phyloP scores from a whole-genome alignment of 768 basidiomycete species.

The Termitomyces sp. region DNA sequence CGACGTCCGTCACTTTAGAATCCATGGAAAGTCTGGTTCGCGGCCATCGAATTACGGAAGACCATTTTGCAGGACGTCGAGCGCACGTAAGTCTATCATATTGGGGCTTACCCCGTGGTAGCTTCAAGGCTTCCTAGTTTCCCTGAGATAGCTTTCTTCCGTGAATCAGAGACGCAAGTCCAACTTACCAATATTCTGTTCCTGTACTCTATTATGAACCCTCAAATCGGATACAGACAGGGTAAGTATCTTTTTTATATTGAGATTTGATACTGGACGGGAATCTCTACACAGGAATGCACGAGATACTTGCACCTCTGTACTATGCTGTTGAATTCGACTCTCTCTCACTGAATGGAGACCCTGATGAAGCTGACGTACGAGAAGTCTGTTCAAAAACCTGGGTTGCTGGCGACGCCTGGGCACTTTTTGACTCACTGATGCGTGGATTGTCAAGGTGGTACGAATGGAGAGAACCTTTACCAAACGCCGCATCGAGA shows the following conservation, averaged over 20 bases:
- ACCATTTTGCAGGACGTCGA: constrained; percentile 94
- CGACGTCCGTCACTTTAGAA: constrained; percentile 45
- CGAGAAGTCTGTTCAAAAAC: constrained; percentile 57
- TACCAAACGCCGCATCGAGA: constrained; percentile 11
- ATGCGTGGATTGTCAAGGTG: constrained; percentile 81
- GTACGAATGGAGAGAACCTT: constrained; percentile 64
- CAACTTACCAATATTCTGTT: constrained; percentile 86
- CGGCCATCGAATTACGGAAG: constrained; percentile 81
- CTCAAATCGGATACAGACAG: constrained; percentile 89
- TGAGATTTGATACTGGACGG: neutral
- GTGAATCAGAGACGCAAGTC: constrained; percentile 64
- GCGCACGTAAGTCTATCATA: constrained; percentile 63
- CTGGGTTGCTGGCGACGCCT: constrained; percentile 85
- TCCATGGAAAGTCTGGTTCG: constrained; percentile 95
- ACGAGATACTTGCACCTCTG: constrained; percentile 87
- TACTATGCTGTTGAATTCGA: constrained; percentile 84
- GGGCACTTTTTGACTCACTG: constrained; percentile 71
- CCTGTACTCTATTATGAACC: constrained; percentile 72
- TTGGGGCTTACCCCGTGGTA: constrained; percentile 3
- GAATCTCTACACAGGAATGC: constrained; percentile 67
- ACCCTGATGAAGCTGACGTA: constrained; percentile 31
- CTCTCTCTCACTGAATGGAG: constrained; percentile 42
- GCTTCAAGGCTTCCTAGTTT: constrained; percentile 48
- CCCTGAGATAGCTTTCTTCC: constrained; percentile 94
- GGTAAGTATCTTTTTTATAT: constrained; percentile 22